Evolutionary conservation across 768 basidiomycete species (phyloP).

Genomic region (Mycena rosella): DNA sequence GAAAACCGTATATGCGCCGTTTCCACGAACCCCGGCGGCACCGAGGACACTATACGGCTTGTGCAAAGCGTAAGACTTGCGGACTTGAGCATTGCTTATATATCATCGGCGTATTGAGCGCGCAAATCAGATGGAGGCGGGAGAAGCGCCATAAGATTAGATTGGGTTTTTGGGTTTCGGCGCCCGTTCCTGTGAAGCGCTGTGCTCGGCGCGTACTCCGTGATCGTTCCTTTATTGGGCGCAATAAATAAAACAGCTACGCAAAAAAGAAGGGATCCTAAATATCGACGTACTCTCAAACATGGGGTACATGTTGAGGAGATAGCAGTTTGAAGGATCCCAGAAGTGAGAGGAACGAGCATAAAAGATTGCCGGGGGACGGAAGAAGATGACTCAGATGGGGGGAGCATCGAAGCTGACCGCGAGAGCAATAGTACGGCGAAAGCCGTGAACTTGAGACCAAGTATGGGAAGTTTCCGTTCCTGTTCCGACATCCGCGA

Average conservation of each 20-base stretch:
- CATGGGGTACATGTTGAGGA: not conserved
- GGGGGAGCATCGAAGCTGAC: too few species aligned
- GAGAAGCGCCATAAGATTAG: constrained; percentile 11
- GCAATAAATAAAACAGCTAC: too few species aligned
- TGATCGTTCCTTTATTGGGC: constrained; percentile 26
- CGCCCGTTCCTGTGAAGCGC: not conserved
- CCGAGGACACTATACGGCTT: not conserved
- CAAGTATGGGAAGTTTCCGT: not conserved
- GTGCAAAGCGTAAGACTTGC: too few species aligned
- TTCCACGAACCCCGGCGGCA: constrained; percentile 12
- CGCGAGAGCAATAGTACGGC: too few species aligned
- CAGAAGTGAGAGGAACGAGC: not conserved
- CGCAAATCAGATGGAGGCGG: constrained; percentile 18
- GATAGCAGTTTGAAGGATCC: not conserved
- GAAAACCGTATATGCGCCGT: constrained; percentile 20
- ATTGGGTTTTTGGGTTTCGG: constrained; percentile 30
- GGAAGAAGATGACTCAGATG: too few species aligned
- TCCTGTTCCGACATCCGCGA: not conserved
- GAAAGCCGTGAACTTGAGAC: not conserved
- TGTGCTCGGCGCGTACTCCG: too few species aligned
- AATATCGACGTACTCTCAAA: too few species aligned
- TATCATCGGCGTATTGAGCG: not conserved
- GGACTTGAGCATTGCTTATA: not conserved
- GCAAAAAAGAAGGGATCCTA: too few species aligned
- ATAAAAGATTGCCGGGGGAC: too few species aligned